These are phyloP conservation scores for Citrus cavaleriei DNA, from an alignment of 345 rosid genomes.

Conservation along the genomic window DNA sequence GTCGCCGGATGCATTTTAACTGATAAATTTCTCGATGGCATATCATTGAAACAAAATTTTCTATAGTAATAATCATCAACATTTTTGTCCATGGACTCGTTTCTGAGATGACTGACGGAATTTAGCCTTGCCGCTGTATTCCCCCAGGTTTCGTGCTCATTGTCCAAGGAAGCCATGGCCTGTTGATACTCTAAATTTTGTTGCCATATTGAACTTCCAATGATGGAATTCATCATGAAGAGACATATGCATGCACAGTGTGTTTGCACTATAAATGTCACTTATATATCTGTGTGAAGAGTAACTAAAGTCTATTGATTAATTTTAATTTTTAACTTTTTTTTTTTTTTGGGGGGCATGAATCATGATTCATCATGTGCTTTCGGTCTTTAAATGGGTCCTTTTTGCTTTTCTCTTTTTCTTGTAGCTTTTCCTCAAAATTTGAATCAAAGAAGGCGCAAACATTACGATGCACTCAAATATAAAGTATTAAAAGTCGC, in stretches of 20 bases:
- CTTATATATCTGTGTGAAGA: background rate
- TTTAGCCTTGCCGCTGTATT: background rate
- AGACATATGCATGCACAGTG: background rate
- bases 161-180: background rate
- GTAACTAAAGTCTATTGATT: background rate
- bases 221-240: background rate
- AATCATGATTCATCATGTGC: background rate
- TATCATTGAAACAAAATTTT: background rate
- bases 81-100: background rate
- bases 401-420: background rate
- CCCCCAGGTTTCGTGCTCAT: background rate
- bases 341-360: background rate
- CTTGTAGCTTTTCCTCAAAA: background rate
- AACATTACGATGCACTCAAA: background rate
- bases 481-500: background rate
- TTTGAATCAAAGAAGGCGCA: slow-evolving; percentile 14
- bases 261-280: background rate
- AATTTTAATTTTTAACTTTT: background rate
- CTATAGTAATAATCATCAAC: background rate
- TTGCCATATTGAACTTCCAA: background rate
- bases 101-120: background rate
- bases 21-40: background rate
- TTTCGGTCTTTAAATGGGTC: background rate
- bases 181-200: background rate
- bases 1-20: slow-evolving; percentile 1